A percentile compares a stretch with the other conserved stretches of the same genome.
These are phyloP conservation scores for Ensete glaucum DNA, from an alignment of 176 grass and related monocot species.

Conservation along the genomic window DNA sequence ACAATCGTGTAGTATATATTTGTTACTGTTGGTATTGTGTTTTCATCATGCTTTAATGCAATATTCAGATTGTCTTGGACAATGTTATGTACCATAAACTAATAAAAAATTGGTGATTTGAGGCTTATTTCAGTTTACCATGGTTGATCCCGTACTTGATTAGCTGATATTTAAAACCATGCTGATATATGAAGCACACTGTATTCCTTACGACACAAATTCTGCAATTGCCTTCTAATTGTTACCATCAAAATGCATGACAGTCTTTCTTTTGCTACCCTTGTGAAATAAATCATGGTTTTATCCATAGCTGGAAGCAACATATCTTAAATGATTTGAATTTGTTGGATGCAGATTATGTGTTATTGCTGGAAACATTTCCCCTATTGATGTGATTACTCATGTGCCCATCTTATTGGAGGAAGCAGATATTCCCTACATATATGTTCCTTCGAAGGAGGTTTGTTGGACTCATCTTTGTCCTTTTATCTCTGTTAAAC, in stretches of 20 bases:
- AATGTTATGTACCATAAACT: no score
- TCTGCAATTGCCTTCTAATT: neutral
- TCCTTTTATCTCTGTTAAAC: neutral
- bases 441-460: constrained; percentile 87
- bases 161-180: no score
- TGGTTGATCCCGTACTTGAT: no score
- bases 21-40: no score
- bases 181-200: no score
- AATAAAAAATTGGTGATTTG: no score
- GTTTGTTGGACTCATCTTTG: constrained; percentile 11
- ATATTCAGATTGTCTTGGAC: no score
- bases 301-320: neutral
- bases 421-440: constrained; percentile 72
- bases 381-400: constrained; percentile 92
- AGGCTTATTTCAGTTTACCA: no score
- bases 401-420: constrained; percentile 87
- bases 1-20: no score
- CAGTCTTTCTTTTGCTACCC: neutral
- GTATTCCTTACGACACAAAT: no score
- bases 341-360: constrained; percentile 42
- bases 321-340: neutral
- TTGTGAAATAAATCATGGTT: neutral
- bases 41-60: no score
- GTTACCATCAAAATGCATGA: neutral
- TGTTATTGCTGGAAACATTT: constrained; percentile 86